Evolutionary conservation across 352 stramenopile species (phyloP).

Genomic region (Globisporangium abappressorium): DNA sequence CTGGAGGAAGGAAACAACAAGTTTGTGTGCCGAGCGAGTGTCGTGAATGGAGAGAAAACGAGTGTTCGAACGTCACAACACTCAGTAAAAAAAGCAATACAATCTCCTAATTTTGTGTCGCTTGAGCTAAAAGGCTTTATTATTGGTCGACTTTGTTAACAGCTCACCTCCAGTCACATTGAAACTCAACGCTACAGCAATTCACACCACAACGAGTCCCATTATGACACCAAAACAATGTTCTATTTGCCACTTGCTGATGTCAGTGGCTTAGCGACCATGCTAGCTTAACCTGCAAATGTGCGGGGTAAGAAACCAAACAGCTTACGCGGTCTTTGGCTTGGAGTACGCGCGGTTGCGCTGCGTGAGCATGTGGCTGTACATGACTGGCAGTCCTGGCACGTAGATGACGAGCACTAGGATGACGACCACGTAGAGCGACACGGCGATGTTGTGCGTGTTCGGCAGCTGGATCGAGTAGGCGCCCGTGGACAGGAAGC

Average conservation of each 20-base stretch:
- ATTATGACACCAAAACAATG: background rate
- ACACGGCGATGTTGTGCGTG: conserved; percentile 72
- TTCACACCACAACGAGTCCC: background rate
- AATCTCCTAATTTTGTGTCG: background rate
- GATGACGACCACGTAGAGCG: conserved; percentile 70
- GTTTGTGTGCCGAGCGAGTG: background rate
- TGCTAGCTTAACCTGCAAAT: background rate
- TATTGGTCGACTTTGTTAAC: background rate
- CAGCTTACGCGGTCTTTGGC: conserved; percentile 56
- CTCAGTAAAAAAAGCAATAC: background rate
- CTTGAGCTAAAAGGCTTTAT: background rate
- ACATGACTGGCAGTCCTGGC: conserved; percentile 80
- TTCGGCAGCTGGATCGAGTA: conserved; percentile 78
- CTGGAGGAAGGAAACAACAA: background rate
- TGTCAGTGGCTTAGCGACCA: background rate
- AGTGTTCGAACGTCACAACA: background rate
- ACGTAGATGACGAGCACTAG: conserved; percentile 73
- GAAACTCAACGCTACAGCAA: background rate
- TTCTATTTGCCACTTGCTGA: background rate
- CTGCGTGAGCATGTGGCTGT: conserved; percentile 83
- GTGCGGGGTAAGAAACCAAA: background rate
- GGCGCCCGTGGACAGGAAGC: conserved; percentile 48
- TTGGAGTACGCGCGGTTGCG: conserved; percentile 83
- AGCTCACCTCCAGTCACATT: background rate
- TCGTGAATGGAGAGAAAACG: conserved; percentile 2